phyloP scores from a whole-genome alignment of 306 rosid genomes.

The Abrus precatorius region DNA sequence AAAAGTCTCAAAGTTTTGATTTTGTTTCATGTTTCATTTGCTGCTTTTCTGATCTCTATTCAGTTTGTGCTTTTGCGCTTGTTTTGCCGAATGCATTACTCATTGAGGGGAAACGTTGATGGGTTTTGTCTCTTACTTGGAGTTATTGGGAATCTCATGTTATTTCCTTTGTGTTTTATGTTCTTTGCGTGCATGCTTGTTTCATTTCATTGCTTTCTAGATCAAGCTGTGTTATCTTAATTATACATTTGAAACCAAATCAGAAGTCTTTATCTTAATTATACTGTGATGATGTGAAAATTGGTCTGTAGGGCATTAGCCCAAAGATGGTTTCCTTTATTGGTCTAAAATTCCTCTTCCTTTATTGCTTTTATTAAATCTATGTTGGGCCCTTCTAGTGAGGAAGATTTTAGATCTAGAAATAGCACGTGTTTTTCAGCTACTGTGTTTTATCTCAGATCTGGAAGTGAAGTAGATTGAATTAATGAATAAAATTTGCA shows the following conservation, averaged over 20 bases:
- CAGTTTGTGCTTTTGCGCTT: slow-evolving; percentile 41
- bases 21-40: slow-evolving; percentile 17
- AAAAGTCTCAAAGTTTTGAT: not conserved
- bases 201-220: slow-evolving; percentile 29
- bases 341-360: not conserved
- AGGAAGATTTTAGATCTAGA: slow-evolving; percentile 23
- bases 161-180: slow-evolving; percentile 11
- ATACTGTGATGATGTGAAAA: not conserved
- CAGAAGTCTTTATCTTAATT: slow-evolving; percentile 13
- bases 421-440: slow-evolving; percentile 32
- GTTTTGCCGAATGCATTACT: slow-evolving; percentile 43
- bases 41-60: slow-evolving; percentile 45
- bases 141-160: slow-evolving; percentile 18
- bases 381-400: slow-evolving; percentile 35
- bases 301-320: slow-evolving; percentile 19
- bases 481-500: slow-evolving; percentile 3
- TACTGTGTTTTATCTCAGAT: slow-evolving; percentile 39
- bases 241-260: slow-evolving; percentile 41
- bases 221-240: slow-evolving; percentile 37
- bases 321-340: slow-evolving; percentile 18
- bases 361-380: slow-evolving; percentile 13
- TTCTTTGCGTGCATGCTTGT: slow-evolving; percentile 22
- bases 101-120: not conserved
- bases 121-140: slow-evolving; percentile 32
- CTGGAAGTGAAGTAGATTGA: slow-evolving; percentile 44